Evolutionary conservation across 2,329 filamentous ascomycete species (phyloP), one percentile per base, ranked within the genome.

Genomic region (Alternaria conjuncta): DNA sequence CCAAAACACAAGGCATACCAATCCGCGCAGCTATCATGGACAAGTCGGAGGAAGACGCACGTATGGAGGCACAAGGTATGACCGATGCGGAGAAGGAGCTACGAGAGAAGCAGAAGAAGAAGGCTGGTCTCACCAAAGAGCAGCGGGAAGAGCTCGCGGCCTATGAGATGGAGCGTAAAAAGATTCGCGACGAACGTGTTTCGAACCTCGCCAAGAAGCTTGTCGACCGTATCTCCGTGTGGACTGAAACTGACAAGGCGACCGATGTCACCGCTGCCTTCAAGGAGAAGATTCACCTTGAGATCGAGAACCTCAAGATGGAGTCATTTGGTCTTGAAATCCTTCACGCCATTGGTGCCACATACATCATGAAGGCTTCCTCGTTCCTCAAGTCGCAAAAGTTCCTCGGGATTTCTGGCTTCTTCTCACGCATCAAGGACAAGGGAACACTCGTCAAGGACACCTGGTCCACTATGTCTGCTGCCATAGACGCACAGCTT

Each of bases 271-370:
- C 95, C 32, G 84, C 84, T 61, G 92, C 96, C 0, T 99, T 98
- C 84, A 90, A 94, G 79, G 93, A 95, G 79, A 97, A 99, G 87
- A 97, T 92, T 71, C 88, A 90, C 44, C 89, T 98, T 44, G 96
- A 99, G 82, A 93, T 97, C 25, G 96, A 99, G 84, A 97, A 98
- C 78, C 85, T 99, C 73, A 99, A 98, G 86, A 99, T 99, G 93
- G 96, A 99, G 83, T 96, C 92, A 0, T 99, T 99, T 73, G 96
- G 96, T 55, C 86, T 99, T 45, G 96, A 99, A 72, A 98, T 98
- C 71, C 85, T 97, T 53, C 95, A 98, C 80, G 94, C 96, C 49
- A 96, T 99, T 74, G 96, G 96, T 15, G 87, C 92, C 71, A 97
- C 93, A 5, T 99, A 99, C 80, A 82, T 96, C 26, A 89, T 90